phyloP scores from a whole-genome alignment of 495 filamentous ascomycete species.

The Penicillium longicatenatum region DNA sequence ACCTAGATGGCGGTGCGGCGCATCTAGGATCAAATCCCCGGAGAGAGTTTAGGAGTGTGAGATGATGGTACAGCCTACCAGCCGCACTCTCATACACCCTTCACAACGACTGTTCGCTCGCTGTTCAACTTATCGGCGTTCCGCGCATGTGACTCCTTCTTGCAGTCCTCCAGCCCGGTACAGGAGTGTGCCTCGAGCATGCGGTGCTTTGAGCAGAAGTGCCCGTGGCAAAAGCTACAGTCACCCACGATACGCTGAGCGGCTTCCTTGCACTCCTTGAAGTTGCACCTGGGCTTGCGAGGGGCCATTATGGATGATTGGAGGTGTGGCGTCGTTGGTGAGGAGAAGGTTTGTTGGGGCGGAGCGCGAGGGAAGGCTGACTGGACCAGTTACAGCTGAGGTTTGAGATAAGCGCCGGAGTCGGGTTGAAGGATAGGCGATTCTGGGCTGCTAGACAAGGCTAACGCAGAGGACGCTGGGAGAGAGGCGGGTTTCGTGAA shows the following conservation, averaged over 20 bases:
- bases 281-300: conserved; percentile 84
- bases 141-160: conserved; percentile 89
- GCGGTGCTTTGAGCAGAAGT: conserved; percentile 92
- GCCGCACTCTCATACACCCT: conserved; percentile 52
- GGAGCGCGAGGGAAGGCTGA: conserved; percentile 19
- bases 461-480: conserved; percentile 22
- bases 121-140: conserved; percentile 90
- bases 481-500: neutral
- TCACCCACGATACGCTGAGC: conserved; percentile 94
- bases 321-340: conserved; percentile 9
- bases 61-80: neutral
- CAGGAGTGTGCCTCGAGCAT: conserved; percentile 93
- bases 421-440: conserved; percentile 20
- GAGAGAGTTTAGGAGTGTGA: no score
- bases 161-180: conserved; percentile 92
- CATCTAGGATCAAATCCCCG: no score
- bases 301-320: conserved; percentile 51
- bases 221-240: conserved; percentile 90
- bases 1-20: neutral
- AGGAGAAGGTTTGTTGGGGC: conserved; percentile 5
- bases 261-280: conserved; percentile 81
- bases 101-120: conserved; percentile 77
- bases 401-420: conserved; percentile 14
- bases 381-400: conserved; percentile 31
- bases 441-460: conserved; percentile 31